Percentiles rank a stretch among this genome's conserved stretches.
Evolutionary conservation across 2,329 filamentous ascomycete species (phyloP).

Genomic region (Colletotrichum filicis): DNA sequence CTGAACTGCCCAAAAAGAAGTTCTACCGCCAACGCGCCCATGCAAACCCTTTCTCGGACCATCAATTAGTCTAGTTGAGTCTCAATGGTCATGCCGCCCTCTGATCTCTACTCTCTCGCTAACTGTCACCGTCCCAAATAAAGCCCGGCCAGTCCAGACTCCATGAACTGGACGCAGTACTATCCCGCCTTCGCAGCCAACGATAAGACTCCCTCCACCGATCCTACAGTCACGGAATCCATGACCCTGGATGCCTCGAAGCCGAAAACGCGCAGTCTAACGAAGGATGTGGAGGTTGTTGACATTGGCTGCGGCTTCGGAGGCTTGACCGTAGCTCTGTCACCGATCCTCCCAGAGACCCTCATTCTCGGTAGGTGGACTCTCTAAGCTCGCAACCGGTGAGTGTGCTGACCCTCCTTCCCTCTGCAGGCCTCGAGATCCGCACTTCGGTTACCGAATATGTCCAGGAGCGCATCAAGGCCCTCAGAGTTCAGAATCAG

Average conservation of each 20-base stretch:
- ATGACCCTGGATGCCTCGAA: conserved; percentile 33
- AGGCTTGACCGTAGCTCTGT: conserved; percentile 86
- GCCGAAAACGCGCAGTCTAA: conserved; percentile 51
- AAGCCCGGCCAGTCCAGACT: conserved; percentile 80
- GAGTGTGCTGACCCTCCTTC: conserved; percentile 26
- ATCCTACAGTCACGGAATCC: background rate
- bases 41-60: conserved; percentile 98
- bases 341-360: conserved; percentile 82
- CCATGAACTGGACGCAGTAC: conserved; percentile 92
- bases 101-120: conserved; percentile 1
- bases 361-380: conserved; percentile 79
- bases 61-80: conserved; percentile 83
- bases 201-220: background rate
- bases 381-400: background rate
- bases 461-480: conserved; percentile 87
- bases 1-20: conserved; percentile 87
- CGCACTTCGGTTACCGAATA: conserved; percentile 90
- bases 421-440: conserved; percentile 82
- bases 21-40: conserved; percentile 97
- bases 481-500: conserved; percentile 75
- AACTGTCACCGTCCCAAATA: background rate
- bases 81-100: background rate
- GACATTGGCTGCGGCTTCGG: conserved; percentile 99
- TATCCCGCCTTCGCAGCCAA: conserved; percentile 78
- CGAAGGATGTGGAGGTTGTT: conserved; percentile 85